A percentile compares a stretch with the other conserved stretches of the same genome.
These are phyloP conservation scores for Epichloe typhina DNA, from an alignment of 2,329 filamentous ascomycete species.

Conservation along the genomic window DNA sequence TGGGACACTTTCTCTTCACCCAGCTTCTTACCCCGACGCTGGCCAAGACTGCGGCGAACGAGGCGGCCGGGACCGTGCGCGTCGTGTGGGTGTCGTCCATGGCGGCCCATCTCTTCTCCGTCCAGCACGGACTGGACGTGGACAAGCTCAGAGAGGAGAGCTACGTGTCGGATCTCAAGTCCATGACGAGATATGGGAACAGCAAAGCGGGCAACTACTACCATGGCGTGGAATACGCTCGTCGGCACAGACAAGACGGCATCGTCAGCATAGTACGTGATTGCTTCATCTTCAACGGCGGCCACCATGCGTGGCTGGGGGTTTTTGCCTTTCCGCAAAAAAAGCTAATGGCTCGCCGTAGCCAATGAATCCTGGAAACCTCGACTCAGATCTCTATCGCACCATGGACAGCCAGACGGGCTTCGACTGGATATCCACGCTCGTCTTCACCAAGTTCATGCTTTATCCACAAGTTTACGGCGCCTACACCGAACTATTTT, in stretches of 20 bases:
- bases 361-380: conserved; percentile 27
- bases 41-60: conserved; percentile 1
- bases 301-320: too few species aligned
- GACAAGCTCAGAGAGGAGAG: conserved; percentile 10
- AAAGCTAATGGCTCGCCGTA: too few species aligned
- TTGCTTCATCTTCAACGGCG: too few species aligned
- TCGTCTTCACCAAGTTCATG: too few species aligned
- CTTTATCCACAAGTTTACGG: conserved; percentile 20
- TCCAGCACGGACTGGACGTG: not conserved
- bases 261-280: conserved; percentile 13
- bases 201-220: conserved; percentile 21
- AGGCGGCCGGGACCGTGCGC: conserved; percentile 1
- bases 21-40: conserved; percentile 2
- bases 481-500: conserved; percentile 35
- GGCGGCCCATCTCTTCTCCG: not conserved
- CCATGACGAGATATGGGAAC: conserved; percentile 6
- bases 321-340: too few species aligned
- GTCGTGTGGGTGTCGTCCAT: conserved; percentile 5
- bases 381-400: conserved; percentile 24
- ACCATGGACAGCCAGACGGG: conserved; percentile 7
- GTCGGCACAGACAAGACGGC: conserved; percentile 14
- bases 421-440: too few species aligned
- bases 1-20: conserved; percentile 5
- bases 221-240: conserved; percentile 18
- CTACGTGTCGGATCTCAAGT: too few species aligned